Percentiles rank a stretch among this genome's conserved stretches.
These are phyloP conservation scores for Rhytidiadelphus loreus DNA, from an alignment of 225 moss, liverwort and hornwort genomes.

Conservation along the genomic window DNA sequence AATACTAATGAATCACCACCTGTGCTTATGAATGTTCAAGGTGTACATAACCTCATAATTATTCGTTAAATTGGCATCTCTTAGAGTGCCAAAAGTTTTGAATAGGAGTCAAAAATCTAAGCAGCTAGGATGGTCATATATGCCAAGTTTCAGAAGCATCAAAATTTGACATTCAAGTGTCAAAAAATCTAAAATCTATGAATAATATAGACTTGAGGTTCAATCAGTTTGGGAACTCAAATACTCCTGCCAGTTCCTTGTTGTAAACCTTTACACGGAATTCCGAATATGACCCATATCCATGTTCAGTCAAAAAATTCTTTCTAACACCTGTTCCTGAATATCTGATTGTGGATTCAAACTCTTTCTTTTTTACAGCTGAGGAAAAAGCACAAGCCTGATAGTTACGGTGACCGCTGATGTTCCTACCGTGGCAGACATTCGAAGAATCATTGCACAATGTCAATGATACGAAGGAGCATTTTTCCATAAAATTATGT, in stretches of 20 bases:
- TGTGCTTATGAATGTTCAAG: not conserved
- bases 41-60: not conserved
- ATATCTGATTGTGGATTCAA: not conserved
- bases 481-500: not conserved
- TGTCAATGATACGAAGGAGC: not conserved
- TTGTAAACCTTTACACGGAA: not conserved
- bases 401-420: constrained; percentile 9
- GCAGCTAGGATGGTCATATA: too few relatives aligned
- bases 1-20: not conserved
- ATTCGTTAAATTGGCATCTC: not conserved
- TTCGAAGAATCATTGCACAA: not conserved
- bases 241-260: not conserved
- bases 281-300: not conserved
- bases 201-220: not conserved
- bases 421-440: not conserved
- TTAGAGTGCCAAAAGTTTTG: not conserved
- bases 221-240: not conserved
- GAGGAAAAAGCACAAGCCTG: constrained; percentile 27
- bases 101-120: not conserved
- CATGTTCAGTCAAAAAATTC: too few relatives aligned
- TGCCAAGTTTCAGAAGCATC: not conserved
- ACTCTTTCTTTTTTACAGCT: not conserved
- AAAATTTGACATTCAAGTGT: not conserved
- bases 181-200: not conserved
- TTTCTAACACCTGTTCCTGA: not conserved